Conservation (phyloP, 2,329 filamentous ascomycete species). For the Cercospora zeae-maydis region DNA sequence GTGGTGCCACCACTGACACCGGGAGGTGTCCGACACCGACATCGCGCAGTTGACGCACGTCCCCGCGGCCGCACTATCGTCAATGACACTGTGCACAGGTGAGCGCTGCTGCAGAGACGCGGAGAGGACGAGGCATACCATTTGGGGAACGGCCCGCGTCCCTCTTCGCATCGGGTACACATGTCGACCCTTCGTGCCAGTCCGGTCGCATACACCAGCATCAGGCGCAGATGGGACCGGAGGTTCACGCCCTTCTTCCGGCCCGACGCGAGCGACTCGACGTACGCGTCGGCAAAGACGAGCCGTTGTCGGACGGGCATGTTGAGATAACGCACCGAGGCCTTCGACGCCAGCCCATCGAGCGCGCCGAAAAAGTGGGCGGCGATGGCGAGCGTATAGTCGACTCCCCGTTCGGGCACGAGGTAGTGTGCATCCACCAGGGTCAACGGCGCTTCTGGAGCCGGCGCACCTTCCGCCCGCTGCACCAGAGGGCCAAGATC, state of each 20-base stretch:
- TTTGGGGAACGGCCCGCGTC: not conserved
- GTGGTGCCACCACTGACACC: constrained; percentile 2
- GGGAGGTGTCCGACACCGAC: not conserved
- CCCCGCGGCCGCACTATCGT: not conserved
- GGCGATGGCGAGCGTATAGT: constrained; percentile 3
- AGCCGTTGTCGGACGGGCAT: constrained; percentile 4
- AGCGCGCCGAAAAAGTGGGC: not conserved
- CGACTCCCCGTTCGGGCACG: not conserved
- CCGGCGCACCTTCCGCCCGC: not conserved
- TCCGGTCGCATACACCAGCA: not conserved
- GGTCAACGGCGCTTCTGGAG: not conserved
- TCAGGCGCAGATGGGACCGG: not conserved
- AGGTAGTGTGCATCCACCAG: not conserved
- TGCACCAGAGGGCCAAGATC: not conserved
- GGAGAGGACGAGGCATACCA: not conserved
- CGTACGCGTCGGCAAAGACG: not conserved
- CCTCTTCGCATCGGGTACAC: constrained; percentile 1
- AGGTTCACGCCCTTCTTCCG: not conserved
- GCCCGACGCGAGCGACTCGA: not conserved
- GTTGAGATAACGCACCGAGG: constrained; percentile 2
- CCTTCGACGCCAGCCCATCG: not conserved
- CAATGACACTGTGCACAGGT: not conserved
- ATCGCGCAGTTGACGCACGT: constrained; percentile 3
- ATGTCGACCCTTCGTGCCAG: not conserved
- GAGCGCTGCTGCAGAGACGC: not conserved